A percentile compares a stretch with the other conserved stretches of the same genome.
Evolutionary conservation across 345 rosid genomes (phyloP).

Genomic region (Dovyalis caffra): DNA sequence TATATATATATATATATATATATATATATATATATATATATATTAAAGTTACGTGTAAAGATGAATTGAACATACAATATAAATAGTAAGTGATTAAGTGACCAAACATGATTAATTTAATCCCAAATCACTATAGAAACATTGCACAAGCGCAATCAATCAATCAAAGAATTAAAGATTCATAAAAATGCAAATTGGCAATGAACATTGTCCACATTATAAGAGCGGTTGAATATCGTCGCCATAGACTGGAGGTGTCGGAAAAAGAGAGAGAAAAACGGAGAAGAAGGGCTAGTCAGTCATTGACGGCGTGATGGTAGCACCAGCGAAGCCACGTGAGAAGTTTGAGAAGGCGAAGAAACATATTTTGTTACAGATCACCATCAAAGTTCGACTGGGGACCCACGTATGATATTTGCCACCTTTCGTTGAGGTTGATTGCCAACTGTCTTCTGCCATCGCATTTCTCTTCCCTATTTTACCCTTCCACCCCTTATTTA

Average conservation of each 20-base stretch:
- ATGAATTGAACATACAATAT: too few relatives aligned
- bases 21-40: too few relatives aligned
- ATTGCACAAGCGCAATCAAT: neutral
- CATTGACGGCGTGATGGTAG: constrained; percentile 20
- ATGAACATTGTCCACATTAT: neutral
- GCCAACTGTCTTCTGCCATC: constrained; percentile 41
- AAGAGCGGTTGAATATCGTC: too few relatives aligned
- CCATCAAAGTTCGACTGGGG: neutral
- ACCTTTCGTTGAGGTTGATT: constrained; percentile 20
- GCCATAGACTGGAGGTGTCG: too few relatives aligned
- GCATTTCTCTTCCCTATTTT: constrained; percentile 12
- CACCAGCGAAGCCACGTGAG: constrained; percentile 49
- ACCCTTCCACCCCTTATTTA: neutral
- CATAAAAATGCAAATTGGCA: neutral
- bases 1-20: too few relatives aligned
- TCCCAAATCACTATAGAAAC: neutral
- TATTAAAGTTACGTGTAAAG: too few relatives aligned
- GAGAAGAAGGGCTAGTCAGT: neutral
- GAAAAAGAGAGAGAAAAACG: neutral
- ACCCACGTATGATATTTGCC: constrained; percentile 19
- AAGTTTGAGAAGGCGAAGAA: neutral
- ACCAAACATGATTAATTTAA: neutral
- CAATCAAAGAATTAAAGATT: neutral
- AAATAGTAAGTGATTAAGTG: neutral
- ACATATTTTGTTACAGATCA: constrained; percentile 10